Evolutionary conservation across 768 basidiomycete species (phyloP).

Genomic region (Termitomyces sp.): DNA sequence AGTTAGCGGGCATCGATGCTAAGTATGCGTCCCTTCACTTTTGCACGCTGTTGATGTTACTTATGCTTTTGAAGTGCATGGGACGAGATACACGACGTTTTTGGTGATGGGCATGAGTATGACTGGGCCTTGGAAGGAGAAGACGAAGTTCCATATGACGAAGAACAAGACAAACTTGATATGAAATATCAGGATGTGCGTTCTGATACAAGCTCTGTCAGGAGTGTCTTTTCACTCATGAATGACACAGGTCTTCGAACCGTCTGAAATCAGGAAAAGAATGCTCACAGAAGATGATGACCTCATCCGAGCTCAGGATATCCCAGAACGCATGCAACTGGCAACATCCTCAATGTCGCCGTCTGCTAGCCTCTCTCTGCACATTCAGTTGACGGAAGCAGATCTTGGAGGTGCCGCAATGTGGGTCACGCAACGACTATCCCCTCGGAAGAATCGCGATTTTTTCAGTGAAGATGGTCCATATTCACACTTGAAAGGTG

Average conservation of each 20-base stretch:
- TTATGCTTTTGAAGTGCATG: conserved; percentile 59
- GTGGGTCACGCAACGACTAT: conserved; percentile 84
- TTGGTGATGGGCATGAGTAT: conserved; percentile 95
- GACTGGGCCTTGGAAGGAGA: conserved; percentile 91
- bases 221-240: neutral
- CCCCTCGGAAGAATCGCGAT: conserved; percentile 63
- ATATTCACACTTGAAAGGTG: conserved; percentile 55
- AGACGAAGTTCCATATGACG: conserved; percentile 51
- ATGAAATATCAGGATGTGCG: conserved; percentile 84
- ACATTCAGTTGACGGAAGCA: conserved; percentile 61
- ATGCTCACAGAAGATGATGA: conserved; percentile 93
- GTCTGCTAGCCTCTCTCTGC: conserved; percentile 55
- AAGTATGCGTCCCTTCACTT: conserved; percentile 48
- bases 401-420: conserved; percentile 79
- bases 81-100: conserved; percentile 95
- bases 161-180: conserved; percentile 56
- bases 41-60: neutral
- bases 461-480: conserved; percentile 68
- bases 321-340: conserved; percentile 95
- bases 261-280: conserved; percentile 88
- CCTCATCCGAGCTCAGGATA: conserved; percentile 82
- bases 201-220: conserved; percentile 5
- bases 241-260: conserved; percentile 85
- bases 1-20: conserved; percentile 77
- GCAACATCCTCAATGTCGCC: conserved; percentile 79